Conservation (phyloP, 352 stramenopile species). For the Peronospora belbahrii region DNA sequence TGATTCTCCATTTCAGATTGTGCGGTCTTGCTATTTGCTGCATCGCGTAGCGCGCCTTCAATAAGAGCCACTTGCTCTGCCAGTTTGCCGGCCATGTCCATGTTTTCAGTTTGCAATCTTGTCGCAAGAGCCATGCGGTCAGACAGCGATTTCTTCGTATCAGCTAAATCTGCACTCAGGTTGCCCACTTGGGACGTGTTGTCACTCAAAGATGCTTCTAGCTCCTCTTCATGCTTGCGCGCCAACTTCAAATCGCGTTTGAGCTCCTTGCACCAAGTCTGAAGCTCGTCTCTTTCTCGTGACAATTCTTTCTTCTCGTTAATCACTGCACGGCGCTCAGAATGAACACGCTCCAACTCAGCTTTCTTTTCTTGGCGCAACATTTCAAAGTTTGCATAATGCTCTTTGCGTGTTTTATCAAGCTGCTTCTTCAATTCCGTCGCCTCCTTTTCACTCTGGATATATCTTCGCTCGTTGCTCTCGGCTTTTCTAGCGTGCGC, state of each 20-base stretch:
- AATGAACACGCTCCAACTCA: conserved; percentile 40
- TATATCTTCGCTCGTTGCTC: conserved; percentile 39
- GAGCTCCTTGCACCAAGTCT: conserved; percentile 23
- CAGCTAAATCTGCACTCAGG: conserved; percentile 60
- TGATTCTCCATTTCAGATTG: conserved; percentile 47
- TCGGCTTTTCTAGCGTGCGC: conserved; percentile 53
- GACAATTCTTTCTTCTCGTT: conserved; percentile 25
- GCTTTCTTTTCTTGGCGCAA: conserved; percentile 51
- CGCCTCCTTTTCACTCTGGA: conserved; percentile 48
- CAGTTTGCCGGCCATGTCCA: conserved; percentile 71
- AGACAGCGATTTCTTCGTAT: conserved; percentile 80
- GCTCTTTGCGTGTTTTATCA: conserved; percentile 45
- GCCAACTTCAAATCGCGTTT: conserved; percentile 32
- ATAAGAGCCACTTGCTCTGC: conserved; percentile 71
- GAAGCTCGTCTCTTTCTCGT: conserved; percentile 23
- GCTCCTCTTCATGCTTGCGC: conserved; percentile 30
- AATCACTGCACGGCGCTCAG: conserved; percentile 29
- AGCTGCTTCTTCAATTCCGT: conserved; percentile 40
- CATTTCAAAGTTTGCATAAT: conserved; percentile 55
- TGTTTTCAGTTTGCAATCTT: conserved; percentile 79
- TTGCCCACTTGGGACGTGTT: conserved; percentile 58
- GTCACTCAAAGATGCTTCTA: conserved; percentile 41
- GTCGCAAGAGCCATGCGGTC: conserved; percentile 75
- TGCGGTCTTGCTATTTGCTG: conserved; percentile 29
- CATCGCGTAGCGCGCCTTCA: conserved; percentile 58